Evolutionary conservation across 2,329 filamentous ascomycete genomes (phyloP).

Genomic region (Colletotrichum sp.): DNA sequence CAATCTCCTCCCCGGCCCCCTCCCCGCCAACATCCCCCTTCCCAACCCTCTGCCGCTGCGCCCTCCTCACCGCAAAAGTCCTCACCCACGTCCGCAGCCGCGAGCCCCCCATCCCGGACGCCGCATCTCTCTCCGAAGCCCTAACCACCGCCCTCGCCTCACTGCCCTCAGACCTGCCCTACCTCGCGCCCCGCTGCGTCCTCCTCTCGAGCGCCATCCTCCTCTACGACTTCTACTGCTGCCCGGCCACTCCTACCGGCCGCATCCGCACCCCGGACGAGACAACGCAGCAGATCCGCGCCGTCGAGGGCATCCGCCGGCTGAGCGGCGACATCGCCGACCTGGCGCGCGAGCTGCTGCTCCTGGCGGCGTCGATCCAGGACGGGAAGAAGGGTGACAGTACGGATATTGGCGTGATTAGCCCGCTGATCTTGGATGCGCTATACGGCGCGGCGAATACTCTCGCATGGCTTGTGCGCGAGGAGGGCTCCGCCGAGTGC

Average conservation of each 20-base stretch:
- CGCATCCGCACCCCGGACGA: conserved; percentile 26
- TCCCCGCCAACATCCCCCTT: conserved; percentile 51
- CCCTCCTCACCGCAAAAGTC: conserved; percentile 37
- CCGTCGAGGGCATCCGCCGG: conserved; percentile 36
- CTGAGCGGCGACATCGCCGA: conserved; percentile 31
- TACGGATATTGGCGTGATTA: conserved; percentile 30
- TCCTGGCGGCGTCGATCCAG: conserved; percentile 22
- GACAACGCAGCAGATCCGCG: conserved; percentile 34
- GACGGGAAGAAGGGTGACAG: background rate
- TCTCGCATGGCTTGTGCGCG: conserved; percentile 41
- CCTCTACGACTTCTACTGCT: conserved; percentile 42
- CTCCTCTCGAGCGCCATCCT: conserved; percentile 26
- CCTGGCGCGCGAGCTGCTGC: conserved; percentile 29
- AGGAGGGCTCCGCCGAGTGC: conserved; percentile 35
- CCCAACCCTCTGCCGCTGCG: conserved; percentile 51
- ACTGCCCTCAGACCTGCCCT: background rate
- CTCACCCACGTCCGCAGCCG: conserved; percentile 31
- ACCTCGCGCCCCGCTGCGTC: conserved; percentile 24
- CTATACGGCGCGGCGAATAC: conserved; percentile 42
- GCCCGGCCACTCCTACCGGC: conserved; percentile 29
- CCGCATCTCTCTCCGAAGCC: background rate
- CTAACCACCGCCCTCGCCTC: background rate
- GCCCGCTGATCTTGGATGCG: conserved; percentile 40
- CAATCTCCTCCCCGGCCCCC: conserved; percentile 45
- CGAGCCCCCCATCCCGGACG: background rate